Percentiles rank a stretch among this genome's conserved stretches.
phyloP scores from a whole-genome alignment of 164 flowering plant genomes.

The Amborella trichopoda region DNA sequence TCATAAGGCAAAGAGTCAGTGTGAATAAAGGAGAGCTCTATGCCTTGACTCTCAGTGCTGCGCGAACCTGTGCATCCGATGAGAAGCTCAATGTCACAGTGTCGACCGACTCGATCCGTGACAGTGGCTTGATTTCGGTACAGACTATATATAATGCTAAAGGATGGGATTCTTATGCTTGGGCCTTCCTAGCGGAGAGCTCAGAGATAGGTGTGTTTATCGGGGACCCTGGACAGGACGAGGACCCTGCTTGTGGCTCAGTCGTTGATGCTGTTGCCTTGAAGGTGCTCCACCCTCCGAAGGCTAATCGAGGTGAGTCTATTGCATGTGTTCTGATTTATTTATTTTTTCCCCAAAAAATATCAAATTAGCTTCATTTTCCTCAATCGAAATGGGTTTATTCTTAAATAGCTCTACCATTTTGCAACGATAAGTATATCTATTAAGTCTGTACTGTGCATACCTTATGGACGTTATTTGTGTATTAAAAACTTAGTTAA shows the following conservation, averaged over 20 bases:
- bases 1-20: slow-evolving; percentile 40
- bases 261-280: slow-evolving; percentile 74
- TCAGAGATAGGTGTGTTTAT: slow-evolving; percentile 21
- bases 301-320: slow-evolving; percentile 49
- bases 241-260: slow-evolving; percentile 98
- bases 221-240: slow-evolving; percentile 81
- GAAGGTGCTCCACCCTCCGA: slow-evolving; percentile 54
- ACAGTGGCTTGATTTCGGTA: slow-evolving; percentile 47
- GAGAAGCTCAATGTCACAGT: slow-evolving; percentile 48
- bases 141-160: slow-evolving; percentile 61
- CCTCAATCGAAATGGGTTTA: no score
- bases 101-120: slow-evolving; percentile 22
- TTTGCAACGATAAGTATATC: no score
- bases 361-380: no score
- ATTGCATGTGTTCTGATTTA: no score
- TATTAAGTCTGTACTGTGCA: no score
- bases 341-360: no score
- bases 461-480: no score
- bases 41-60: slow-evolving; percentile 55
- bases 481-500: no score
- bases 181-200: slow-evolving; percentile 38
- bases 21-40: slow-evolving; percentile 37
- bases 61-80: slow-evolving; percentile 69
- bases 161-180: slow-evolving; percentile 52
- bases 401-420: no score